Evolutionary conservation across 2,329 filamentous ascomycete genomes (phyloP), one percentile per base, ranked within the genome.

Genomic region (Lasiodiplodia sp.): DNA sequence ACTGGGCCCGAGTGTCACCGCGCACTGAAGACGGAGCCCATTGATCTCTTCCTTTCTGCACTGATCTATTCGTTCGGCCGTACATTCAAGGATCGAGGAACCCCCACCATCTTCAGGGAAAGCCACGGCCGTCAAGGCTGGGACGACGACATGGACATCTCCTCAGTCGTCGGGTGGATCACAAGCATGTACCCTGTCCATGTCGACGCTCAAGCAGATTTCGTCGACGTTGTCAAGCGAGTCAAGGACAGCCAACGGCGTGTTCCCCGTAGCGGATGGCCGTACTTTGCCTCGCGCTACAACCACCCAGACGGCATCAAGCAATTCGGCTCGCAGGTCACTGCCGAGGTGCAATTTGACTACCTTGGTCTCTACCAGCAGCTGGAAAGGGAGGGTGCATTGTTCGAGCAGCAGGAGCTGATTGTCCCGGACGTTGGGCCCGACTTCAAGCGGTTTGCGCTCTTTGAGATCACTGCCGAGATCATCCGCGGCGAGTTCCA

Each of bases 341-440:
- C 56, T 16, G 82, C 89, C 55, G 88, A 90, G 74, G 79, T 90
- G 47, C 81, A 88, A 40, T 88, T 90, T 74, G 88, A 83, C 67
- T 87, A 86, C 70, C 79, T 83, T 2, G 86, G 86, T 3, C 82
- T 82, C 0, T 76, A 83, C n/a, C 82, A 86, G 62, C 81, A 84
- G n/a, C 74, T 86, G 0, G 82, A 85, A 63, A 79, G 80, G 2
- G 37, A 53, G 25, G 56, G 52, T 16, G 49, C 49, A 18, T 25
- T 67, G 34, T 67, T 67, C 52, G 34, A 49, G 25, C 56, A 58
- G 56, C 56, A 44, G 37, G 37, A 58, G 34, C 56, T 58, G 11
- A 44, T 44, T 44, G 56, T 58, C n/a, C 56, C 56, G 37, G 64
- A 67, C 21, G 62, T 65, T 40, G 62, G 62, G 6, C 62, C 44